phyloP scores from a whole-genome alignment of 345 rosid genomes.

The Durio zibethinus region DNA sequence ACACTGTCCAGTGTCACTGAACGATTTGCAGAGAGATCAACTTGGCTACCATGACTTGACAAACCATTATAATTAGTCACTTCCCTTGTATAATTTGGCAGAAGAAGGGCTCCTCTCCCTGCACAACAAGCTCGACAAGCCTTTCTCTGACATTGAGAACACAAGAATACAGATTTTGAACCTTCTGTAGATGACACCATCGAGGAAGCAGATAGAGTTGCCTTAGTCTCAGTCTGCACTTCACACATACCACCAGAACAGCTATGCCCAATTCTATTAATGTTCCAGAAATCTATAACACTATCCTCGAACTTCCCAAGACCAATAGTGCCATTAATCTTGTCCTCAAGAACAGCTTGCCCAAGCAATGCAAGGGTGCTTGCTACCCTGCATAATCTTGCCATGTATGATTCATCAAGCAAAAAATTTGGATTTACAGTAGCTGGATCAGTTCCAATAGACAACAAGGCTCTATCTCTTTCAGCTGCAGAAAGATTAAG shows the following conservation, averaged over 20 bases:
- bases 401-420: slow-evolving; percentile 64
- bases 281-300: slow-evolving; percentile 80
- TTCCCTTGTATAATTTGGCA: slow-evolving; percentile 53
- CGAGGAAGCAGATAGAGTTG: slow-evolving; percentile 33
- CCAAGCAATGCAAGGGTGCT: slow-evolving; percentile 73
- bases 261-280: slow-evolving; percentile 51
- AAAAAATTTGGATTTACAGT: slow-evolving; percentile 79
- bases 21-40: slow-evolving; percentile 48
- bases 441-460: slow-evolving; percentile 91
- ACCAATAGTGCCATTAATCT: slow-evolving; percentile 69
- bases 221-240: slow-evolving; percentile 56
- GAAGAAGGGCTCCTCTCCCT: slow-evolving; percentile 86
- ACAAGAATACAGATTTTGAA: slow-evolving; percentile 44
- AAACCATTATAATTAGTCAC: slow-evolving; percentile 29
- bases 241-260: slow-evolving; percentile 71
- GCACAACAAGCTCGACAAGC: slow-evolving; percentile 87
- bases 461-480: slow-evolving; percentile 90
- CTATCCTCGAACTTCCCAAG: slow-evolving; percentile 55
- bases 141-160: slow-evolving; percentile 66
- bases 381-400: slow-evolving; percentile 66
- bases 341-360: slow-evolving; percentile 85
- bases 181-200: slow-evolving; percentile 37
- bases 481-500: slow-evolving; percentile 94
- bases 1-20: slow-evolving; percentile 50
- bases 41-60: slow-evolving; percentile 50